Evolutionary conservation across 345 rosid genomes (phyloP).

Genomic region (Acer campestre): DNA sequence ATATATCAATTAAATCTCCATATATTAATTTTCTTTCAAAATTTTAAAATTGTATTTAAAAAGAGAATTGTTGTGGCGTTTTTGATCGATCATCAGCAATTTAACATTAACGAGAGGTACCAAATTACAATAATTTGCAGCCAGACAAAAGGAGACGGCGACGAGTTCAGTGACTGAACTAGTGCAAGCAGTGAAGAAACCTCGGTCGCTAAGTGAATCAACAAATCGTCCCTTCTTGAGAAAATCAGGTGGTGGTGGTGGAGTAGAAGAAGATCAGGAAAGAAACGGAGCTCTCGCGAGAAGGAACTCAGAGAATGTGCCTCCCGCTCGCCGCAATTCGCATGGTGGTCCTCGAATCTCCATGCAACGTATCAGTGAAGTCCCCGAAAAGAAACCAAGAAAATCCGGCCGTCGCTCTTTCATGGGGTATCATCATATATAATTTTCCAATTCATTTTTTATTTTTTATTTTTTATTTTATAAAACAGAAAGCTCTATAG

Average conservation of each 20-base stretch:
- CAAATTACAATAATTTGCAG: conserved; percentile 32
- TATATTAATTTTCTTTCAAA: neutral
- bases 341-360: conserved; percentile 46
- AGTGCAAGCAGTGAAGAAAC: conserved; percentile 81
- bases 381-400: conserved; percentile 64
- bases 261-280: conserved; percentile 37
- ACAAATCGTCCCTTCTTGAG: conserved; percentile 47
- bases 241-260: conserved; percentile 56
- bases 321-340: conserved; percentile 52
- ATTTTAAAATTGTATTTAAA: too few species aligned
- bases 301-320: conserved; percentile 56
- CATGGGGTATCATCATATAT: conserved; percentile 56
- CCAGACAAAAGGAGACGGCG: conserved; percentile 84
- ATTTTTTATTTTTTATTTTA: too few species aligned
- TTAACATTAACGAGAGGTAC: neutral
- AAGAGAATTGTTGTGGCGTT: neutral
- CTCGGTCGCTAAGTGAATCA: conserved; percentile 85
- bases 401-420: conserved; percentile 77
- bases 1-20: too few species aligned
- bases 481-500: too few species aligned
- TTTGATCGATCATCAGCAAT: neutral
- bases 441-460: too few species aligned
- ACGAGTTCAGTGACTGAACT: conserved; percentile 76
- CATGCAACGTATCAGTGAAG: conserved; percentile 77
- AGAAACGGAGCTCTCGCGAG: conserved; percentile 39